Evolutionary conservation across 179 eudicot genomes (phyloP).

Genomic region (Silene vulgaris): DNA sequence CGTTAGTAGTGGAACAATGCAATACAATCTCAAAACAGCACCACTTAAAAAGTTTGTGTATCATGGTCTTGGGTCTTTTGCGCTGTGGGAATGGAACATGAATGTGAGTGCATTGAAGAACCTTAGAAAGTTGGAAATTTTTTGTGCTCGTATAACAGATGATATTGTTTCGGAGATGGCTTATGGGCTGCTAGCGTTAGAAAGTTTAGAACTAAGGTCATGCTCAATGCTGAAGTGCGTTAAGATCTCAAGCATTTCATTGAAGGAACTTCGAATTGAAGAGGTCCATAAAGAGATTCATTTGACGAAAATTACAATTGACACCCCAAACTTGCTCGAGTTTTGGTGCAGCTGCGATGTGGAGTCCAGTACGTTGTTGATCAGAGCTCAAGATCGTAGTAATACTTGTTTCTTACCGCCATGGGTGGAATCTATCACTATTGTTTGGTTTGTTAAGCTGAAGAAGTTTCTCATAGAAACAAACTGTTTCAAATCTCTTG

Average conservation of each 20-base stretch:
- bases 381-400: not conserved
- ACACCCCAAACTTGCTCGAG: not conserved
- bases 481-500: not conserved
- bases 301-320: not conserved
- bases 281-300: too few species aligned
- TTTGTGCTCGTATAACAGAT: not conserved
- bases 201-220: not conserved
- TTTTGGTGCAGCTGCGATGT: not conserved
- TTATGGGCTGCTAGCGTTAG: not conserved
- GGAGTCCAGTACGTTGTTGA: not conserved
- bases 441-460: not conserved
- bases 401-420: not conserved
- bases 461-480: not conserved
- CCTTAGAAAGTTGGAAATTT: not conserved
- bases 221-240: not conserved
- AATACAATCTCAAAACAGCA: not conserved
- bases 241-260: not conserved
- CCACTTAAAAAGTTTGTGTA: not conserved
- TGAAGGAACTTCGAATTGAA: too few species aligned
- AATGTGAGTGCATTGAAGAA: not conserved
- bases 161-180: not conserved
- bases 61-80: too few species aligned
- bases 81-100: not conserved
- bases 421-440: not conserved
- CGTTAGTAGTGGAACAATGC: not conserved